phyloP scores from a whole-genome alignment of 108 stramenopile genomes.

The Nitzschia sp. region DNA sequence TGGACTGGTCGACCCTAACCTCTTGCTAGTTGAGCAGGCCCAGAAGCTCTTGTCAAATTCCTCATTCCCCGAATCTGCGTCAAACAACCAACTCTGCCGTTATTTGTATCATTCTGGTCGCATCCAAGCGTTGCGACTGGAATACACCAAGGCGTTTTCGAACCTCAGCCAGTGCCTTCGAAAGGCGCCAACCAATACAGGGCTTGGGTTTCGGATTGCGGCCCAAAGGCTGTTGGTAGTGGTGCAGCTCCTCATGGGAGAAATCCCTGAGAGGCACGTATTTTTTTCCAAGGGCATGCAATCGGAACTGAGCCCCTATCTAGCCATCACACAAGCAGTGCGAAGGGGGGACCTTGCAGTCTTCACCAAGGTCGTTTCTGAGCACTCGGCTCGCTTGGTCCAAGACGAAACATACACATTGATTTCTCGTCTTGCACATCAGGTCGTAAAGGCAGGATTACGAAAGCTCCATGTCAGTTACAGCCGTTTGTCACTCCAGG shows the following conservation, averaged over 20 bases:
- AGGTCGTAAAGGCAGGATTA: constrained; percentile 98
- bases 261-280: constrained; percentile 90
- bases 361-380: constrained; percentile 76
- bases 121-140: constrained; percentile 91
- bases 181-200: constrained; percentile 94
- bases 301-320: constrained; percentile 84
- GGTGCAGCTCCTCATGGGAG: constrained; percentile 97
- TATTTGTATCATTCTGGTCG: constrained; percentile 96
- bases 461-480: constrained; percentile 91
- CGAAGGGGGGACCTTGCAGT: constrained; percentile 91
- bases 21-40: constrained; percentile 89
- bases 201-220: constrained; percentile 87
- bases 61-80: constrained; percentile 87
- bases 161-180: constrained; percentile 92
- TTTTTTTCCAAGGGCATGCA: constrained; percentile 89
- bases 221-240: constrained; percentile 85
- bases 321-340: constrained; percentile 95
- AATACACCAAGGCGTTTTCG: constrained; percentile 94
- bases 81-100: constrained; percentile 96
- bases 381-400: constrained; percentile 65
- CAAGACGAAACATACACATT: constrained; percentile 91
- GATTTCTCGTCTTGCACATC: constrained; percentile 94
- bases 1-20: background rate
- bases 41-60: constrained; percentile 90
- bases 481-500: constrained; percentile 88